Base-by-base conservation (phyloP, 2,329 filamentous ascomycete genomes). In the Phaeosphaeria sp. region DNA sequence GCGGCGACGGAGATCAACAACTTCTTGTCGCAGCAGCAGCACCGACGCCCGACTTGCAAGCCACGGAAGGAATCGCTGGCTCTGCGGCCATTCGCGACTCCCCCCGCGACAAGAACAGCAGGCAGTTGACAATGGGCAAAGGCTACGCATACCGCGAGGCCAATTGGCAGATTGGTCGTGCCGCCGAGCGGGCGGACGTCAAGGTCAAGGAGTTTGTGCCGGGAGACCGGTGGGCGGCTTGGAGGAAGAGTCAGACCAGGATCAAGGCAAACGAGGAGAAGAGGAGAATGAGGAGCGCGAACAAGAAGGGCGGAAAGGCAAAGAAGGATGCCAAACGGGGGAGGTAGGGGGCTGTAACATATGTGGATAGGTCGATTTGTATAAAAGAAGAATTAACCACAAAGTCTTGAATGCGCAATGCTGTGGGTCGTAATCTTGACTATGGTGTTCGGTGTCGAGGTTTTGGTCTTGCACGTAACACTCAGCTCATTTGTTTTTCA, bases 161-260 rank as follows among this genome's bases (percentile, higher is more conserved):
- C 7, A 91, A 91, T 74, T 89, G 86, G 85, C 79, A 87, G 75
- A 90, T 90, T 80, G 88, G 88, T 54, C 78, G 87, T 5, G 82
- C 83, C 25, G 87, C 85, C 6, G 87, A 90, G 77, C 82, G 81
- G 72, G 84, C 84, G 22, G 84, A 84, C 22, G 80, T 88, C 52
- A 80, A 80, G 62, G 86, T 87, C 6, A 78, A 78, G 72, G 66
- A 80, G 44, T 88, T 85, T 71, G 81, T 85, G 59, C 83, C 82
- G 13, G 82, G 84, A 41, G 86, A 89, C 69, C 79, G 86, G 50
- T 90, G 85, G 81, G 77, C 83, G 67, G 88, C 88, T 15, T 90
- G 88, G 88, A 82, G 84, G 72, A 89, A 86, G 81, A 80, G 80
- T 56, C 77, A 78, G 60, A 79, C 78, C 54, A 82, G 84, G 71